A percentile compares a stretch with the other conserved stretches of the same genome.
Conservation (phyloP, 1,139 yeast species). For the Hyphopichia fennica region DNA sequence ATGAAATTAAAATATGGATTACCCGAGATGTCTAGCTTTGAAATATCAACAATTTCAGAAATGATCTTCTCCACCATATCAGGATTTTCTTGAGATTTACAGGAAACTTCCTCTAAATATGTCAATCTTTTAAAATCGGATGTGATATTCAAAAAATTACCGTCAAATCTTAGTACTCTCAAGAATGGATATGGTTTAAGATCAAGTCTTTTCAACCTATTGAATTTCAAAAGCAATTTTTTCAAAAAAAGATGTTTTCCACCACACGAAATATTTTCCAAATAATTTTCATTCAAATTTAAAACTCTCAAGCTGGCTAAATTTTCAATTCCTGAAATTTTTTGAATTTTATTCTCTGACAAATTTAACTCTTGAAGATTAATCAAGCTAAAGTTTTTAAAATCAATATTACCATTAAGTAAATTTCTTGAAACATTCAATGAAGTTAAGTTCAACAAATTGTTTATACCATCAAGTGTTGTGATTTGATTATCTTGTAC, state of each 20-base stretch:
- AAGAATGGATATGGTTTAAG: constrained; percentile 35
- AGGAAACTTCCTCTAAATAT: constrained; percentile 44
- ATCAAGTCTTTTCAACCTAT: constrained; percentile 32
- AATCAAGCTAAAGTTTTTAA: constrained; percentile 32
- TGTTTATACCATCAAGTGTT: constrained; percentile 37
- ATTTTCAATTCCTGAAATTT: constrained; percentile 34
- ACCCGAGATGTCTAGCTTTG: constrained; percentile 41
- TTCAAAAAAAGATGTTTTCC: constrained; percentile 33
- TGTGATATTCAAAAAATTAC: constrained; percentile 32
- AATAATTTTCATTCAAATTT: constrained; percentile 43
- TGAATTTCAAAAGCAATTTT: constrained; percentile 45
- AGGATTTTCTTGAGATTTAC: constrained; percentile 31
- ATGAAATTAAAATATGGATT: constrained; percentile 16
- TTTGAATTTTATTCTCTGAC: constrained; percentile 40
- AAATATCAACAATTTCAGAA: constrained; percentile 18
- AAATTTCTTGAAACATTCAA: constrained; percentile 46
- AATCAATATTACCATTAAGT: constrained; percentile 38
- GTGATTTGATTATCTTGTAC: constrained; percentile 32
- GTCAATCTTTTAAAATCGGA: constrained; percentile 29
- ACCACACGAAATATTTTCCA: constrained; percentile 23
- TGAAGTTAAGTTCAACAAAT: constrained; percentile 38
- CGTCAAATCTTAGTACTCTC: constrained; percentile 48
- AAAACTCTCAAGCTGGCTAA: constrained; percentile 38
- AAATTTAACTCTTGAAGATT: constrained; percentile 47
- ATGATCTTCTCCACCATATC: constrained; percentile 20